Conservation (phyloP, 768 basidiomycete species). For the Tulasnella sp. region DNA sequence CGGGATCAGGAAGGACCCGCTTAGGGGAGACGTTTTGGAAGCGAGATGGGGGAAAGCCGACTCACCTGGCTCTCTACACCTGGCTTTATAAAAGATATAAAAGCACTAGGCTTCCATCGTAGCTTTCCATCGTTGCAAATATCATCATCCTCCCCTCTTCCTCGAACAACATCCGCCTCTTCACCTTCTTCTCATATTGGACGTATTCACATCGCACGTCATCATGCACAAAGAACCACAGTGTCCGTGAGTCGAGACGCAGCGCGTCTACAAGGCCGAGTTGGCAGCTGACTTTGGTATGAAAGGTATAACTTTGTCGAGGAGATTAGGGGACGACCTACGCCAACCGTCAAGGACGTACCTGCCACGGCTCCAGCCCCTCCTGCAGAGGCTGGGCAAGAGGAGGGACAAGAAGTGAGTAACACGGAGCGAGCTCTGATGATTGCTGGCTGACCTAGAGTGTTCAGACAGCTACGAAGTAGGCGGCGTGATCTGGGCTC, state of each 20-base stretch:
- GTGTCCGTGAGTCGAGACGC: background rate
- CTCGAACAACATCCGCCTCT: background rate
- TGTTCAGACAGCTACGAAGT: background rate
- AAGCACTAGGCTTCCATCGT: background rate
- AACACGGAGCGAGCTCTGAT: background rate
- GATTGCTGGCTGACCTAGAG: background rate
- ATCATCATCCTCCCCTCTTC: background rate
- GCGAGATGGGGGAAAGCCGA: background rate
- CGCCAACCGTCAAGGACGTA: background rate
- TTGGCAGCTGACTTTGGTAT: background rate
- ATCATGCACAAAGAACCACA: background rate
- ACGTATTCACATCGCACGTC: background rate
- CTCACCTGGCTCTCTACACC: background rate
- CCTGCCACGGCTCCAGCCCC: too few relatives aligned
- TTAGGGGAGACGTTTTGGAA: background rate
- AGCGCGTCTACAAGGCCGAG: background rate
- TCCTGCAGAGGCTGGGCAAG: too few relatives aligned
- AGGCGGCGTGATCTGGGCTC: too few relatives aligned
- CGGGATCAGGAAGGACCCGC: background rate
- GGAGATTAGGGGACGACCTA: background rate
- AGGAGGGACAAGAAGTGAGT: background rate
- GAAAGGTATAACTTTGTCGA: background rate
- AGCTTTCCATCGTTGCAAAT: background rate
- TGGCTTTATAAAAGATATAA: too few relatives aligned
- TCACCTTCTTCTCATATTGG: too few relatives aligned